Evolutionary conservation across 768 basidiomycete genomes (phyloP).

Genomic region (Xerocomellus intermedius): DNA sequence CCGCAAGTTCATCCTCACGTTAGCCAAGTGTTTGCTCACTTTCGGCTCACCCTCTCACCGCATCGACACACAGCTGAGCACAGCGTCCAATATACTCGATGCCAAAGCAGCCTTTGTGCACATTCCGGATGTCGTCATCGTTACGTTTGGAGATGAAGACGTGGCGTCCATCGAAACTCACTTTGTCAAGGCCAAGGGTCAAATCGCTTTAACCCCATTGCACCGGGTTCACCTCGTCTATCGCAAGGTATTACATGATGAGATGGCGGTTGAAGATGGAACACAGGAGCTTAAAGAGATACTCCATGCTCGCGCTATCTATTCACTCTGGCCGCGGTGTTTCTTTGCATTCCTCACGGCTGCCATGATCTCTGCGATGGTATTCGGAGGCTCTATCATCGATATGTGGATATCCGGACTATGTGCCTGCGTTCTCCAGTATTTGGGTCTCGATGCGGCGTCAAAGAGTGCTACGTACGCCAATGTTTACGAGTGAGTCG

Average conservation of each 20-base stretch:
- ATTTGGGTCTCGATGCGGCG: constrained; percentile 78
- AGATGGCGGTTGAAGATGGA: constrained; percentile 71
- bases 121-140: constrained; percentile 74
- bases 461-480: constrained; percentile 87
- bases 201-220: constrained; percentile 78
- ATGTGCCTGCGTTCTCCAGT: constrained; percentile 69
- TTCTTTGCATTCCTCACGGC: constrained; percentile 74
- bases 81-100: constrained; percentile 76
- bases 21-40: constrained; percentile 85
- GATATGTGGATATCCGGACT: constrained; percentile 82
- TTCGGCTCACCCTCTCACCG: constrained; percentile 95
- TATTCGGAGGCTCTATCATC: constrained; percentile 76
- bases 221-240: constrained; percentile 83
- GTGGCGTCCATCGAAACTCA: constrained; percentile 74
- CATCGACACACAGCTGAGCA: constrained; percentile 82
- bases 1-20: constrained; percentile 75
- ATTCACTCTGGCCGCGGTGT: constrained; percentile 66
- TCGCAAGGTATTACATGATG: constrained; percentile 82
- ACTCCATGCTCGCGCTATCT: constrained; percentile 63
- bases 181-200: constrained; percentile 80
- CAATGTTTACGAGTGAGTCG: constrained; percentile 90
- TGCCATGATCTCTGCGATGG: constrained; percentile 77
- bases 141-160: constrained; percentile 77
- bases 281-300: constrained; percentile 64
- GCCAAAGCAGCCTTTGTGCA: constrained; percentile 84